Evolutionary conservation across 2,329 filamentous ascomycete species (phyloP).

Genomic region (Claviceps lovelessii): DNA sequence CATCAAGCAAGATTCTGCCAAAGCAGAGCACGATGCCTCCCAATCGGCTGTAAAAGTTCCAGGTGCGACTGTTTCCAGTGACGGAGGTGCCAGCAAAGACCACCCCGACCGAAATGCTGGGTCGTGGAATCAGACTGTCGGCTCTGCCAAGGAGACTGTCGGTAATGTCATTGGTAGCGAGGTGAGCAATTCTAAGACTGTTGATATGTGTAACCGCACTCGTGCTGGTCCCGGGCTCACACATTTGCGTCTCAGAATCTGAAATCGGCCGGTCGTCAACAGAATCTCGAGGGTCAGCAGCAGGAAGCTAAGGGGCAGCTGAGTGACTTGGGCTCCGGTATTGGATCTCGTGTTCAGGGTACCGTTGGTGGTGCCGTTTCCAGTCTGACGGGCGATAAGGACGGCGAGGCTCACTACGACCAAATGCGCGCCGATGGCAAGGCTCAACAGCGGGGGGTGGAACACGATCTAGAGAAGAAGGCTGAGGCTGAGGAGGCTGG

Average conservation of each 20-base stretch:
- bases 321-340: slow-evolving; percentile 53
- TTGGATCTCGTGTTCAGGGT: slow-evolving; percentile 53
- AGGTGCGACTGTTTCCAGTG: slow-evolving; percentile 52
- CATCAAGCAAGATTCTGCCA: slow-evolving; percentile 47
- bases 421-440: slow-evolving; percentile 67
- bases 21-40: slow-evolving; percentile 56
- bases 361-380: slow-evolving; percentile 57
- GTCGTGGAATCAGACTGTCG: slow-evolving; percentile 79
- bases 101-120: slow-evolving; percentile 58
- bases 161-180: slow-evolving; percentile 65
- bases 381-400: slow-evolving; percentile 56
- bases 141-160: slow-evolving; percentile 66
- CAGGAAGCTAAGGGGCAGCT: slow-evolving; percentile 76
- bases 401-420: slow-evolving; percentile 50
- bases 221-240: slow-evolving; percentile 2
- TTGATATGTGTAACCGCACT: not conserved
- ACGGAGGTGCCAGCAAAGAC: slow-evolving; percentile 58
- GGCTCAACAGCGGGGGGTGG: slow-evolving; percentile 68
- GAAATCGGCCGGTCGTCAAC: slow-evolving; percentile 58
- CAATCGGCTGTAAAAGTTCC: slow-evolving; percentile 64
- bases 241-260: slow-evolving; percentile 33
- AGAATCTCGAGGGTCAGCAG: slow-evolving; percentile 67
- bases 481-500: slow-evolving; percentile 27
- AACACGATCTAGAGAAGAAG: slow-evolving; percentile 67
- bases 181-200: slow-evolving; percentile 21